phyloP scores from a whole-genome alignment of 148 eudicot species.

The Gaultheria prostrata region DNA sequence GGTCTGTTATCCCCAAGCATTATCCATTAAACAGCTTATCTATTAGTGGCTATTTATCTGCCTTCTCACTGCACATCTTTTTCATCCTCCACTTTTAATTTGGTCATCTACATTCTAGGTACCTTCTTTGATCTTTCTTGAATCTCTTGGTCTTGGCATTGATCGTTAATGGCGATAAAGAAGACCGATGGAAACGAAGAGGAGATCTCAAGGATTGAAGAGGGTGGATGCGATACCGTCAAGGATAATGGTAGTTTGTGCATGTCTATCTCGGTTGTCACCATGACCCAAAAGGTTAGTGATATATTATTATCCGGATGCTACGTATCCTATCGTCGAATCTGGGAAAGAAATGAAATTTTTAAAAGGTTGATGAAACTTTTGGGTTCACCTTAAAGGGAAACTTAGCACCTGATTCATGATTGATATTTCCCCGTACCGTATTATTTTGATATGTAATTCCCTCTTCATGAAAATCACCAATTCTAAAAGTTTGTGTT shows the following conservation, averaged over 20 bases:
- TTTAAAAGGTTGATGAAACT: neutral
- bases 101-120: neutral
- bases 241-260: slow-evolving; percentile 13
- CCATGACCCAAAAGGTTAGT: slow-evolving; percentile 47
- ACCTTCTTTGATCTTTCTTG: neutral
- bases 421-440: no score
- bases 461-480: no score
- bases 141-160: neutral
- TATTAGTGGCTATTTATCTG: neutral
- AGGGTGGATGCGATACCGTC: slow-evolving; percentile 9
- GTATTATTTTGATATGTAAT: no score
- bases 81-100: neutral
- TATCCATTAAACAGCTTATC: neutral
- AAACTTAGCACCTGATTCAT: no score
- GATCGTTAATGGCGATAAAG: slow-evolving; percentile 14
- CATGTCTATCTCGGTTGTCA: slow-evolving; percentile 35
- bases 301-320: neutral
- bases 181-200: slow-evolving; percentile 4
- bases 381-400: no score
- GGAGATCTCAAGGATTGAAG: slow-evolving; percentile 31
- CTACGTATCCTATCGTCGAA: neutral
- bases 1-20: neutral
- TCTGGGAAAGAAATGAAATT: no score
- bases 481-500: no score
- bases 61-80: neutral